Base-by-base conservation (phyloP, 176 grass and related monocot species). In the Triticum urartu region DNA sequence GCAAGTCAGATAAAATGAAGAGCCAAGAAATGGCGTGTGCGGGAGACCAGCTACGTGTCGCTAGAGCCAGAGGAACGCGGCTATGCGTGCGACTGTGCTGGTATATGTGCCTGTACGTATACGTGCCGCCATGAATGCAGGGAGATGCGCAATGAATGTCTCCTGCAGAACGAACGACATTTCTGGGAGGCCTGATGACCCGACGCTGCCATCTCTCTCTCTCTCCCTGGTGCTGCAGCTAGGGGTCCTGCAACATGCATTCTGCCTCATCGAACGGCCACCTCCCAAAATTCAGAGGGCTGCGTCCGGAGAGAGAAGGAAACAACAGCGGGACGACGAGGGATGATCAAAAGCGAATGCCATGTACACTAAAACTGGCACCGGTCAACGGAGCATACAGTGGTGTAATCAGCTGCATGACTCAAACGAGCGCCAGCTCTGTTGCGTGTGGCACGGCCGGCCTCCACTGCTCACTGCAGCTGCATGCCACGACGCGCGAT, bases 111-210 rank as follows among this genome's bases (percentile, higher is more conserved):
- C 42, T 43, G 42, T 43, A 9, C 52, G 79, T 83, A 79, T 73
- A 22, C 30, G 59, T 64, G 13, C 20, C 10, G 79, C 79, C 77
- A 86, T 86, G 47, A 89, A 89, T 83, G 84, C 39, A 81, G 82
- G 82, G 81, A 69, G 80, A 20, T 52, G 64, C 62, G 86, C 82
- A 85, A 65, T 91, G 39, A 91, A 85, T 86, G 45, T 56, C 70
- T 81, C 82, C 88, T 83, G 88, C 81, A 90, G 72, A 84, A 93
- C 86, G 91, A 93, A 75, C 86, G 88, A 61, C 88, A 93, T 90
- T 90, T 90, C 84, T 84, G 83, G 82, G 82, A 89, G 86, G 18
- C 54, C 82, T 75, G 68, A 30, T 43, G 83, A 75, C 84, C 61
- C 48, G 35, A 20, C 61, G 59, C 13, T 15, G 15, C 15, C 15